Percentiles rank a stretch among this genome's conserved stretches.
Evolutionary conservation across 2,329 filamentous ascomycete species (phyloP).

Genomic region (Amphichorda felina): DNA sequence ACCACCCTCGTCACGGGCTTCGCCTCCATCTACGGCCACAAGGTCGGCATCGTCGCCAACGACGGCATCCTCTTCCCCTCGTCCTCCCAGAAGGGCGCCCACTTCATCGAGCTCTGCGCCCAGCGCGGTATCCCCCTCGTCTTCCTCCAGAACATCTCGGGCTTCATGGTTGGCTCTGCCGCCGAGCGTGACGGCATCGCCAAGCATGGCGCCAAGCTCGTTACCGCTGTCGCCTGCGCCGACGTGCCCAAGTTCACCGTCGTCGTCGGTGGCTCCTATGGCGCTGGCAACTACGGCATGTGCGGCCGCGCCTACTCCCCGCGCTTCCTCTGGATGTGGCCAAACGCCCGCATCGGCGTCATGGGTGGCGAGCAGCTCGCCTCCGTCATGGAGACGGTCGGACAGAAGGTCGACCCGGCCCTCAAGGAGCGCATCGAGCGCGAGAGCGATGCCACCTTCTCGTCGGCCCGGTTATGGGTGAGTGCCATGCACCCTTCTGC

Average conservation of each 20-base stretch:
- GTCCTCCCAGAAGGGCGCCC: conserved; percentile 82
- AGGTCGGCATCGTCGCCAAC: conserved; percentile 88
- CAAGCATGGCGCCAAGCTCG: conserved; percentile 94
- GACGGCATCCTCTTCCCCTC: conserved; percentile 91
- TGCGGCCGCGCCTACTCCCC: conserved; percentile 90
- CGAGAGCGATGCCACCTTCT: conserved; percentile 83
- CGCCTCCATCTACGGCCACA: conserved; percentile 78
- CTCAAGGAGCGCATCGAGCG: conserved; percentile 76
- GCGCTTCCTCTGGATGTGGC: conserved; percentile 92
- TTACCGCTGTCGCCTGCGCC: conserved; percentile 87
- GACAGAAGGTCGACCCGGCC: conserved; percentile 68
- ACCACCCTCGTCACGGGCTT: conserved; percentile 86
- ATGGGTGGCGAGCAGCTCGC: conserved; percentile 93
- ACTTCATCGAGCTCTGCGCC: conserved; percentile 91
- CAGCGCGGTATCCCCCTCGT: conserved; percentile 83
- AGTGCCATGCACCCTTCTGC: conserved; percentile 20
- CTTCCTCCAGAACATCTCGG: conserved; percentile 92
- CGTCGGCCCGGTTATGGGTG: conserved; percentile 80
- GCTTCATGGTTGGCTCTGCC: conserved; percentile 94
- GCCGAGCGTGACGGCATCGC: conserved; percentile 92
- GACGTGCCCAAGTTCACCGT: conserved; percentile 96
- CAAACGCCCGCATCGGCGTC: conserved; percentile 88
- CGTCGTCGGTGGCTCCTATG: conserved; percentile 85
- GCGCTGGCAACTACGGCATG: conserved; percentile 98
- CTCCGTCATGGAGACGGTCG: conserved; percentile 90